Base-by-base conservation (phyloP, 371 early-diverging fungal species). In the Conidiobolus incongruus region DNA sequence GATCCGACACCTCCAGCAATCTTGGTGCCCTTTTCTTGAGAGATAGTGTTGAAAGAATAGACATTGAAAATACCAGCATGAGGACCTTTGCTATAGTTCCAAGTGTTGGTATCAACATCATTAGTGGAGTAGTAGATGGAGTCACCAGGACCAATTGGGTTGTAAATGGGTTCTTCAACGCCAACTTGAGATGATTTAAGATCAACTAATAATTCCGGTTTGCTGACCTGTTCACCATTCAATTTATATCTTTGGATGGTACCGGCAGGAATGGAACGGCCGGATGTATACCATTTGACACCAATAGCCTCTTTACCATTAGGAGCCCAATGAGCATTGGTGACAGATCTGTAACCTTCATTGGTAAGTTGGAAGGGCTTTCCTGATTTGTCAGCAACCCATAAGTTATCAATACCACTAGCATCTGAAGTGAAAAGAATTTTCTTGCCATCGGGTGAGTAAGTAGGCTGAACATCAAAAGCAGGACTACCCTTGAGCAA, bases 221-320 rank as follows among this genome's bases (percentile, higher is more conserved):
- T n/a, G 5, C 21, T 21, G 8, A 21, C 4, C 10, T 10, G 4
- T 4, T 8, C 6, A 21, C 38, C 21, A 21, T 20, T 21, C 8
- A 37, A 10, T 37, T 37, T 37, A 21, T 37, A 37, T 37, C 21
- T 22, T 10, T 37, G 22, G 22, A 37, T 37, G n/a, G 38, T 37
- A 21, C 21, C 38, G 26, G 38, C 38, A 10, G 38, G 38, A n/a
- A 37, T 37, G 8, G 38, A 20, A n/a, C 38, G 38, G 16, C n/a
- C 38, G 4, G 38, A 37, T 8, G 38, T 37, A 17, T 21, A 37
- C 38, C 38, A 37, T 21, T 37, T 37, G 3, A 37, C 38, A 37
- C 38, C 38, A 6, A 37, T 4, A 8, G 21, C 21, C 8, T 10
- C 7, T 8, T 37, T 21, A 15, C 38, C 38, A 6, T 37, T 37